A percentile compares a stretch with the other conserved stretches of the same genome.
Conservation (phyloP, 257 asterid species). For the Fraxinus pennsylvanica region DNA sequence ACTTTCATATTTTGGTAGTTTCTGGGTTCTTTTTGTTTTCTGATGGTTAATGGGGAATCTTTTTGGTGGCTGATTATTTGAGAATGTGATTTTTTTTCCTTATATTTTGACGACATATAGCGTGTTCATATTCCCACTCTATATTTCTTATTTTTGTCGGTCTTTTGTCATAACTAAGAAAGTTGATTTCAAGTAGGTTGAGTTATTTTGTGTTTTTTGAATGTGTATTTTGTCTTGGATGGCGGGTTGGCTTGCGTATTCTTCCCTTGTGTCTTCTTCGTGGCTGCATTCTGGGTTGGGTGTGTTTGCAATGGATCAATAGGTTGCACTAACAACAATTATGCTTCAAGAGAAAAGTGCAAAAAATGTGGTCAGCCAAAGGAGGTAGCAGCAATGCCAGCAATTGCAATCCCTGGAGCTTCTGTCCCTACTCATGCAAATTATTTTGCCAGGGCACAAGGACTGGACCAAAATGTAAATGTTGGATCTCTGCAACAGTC, state of each 20-base stretch:
- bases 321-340: conserved; percentile 99
- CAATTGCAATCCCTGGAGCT: conserved; percentile 78
- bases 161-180: conserved; percentile 27
- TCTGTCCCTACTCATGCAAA: conserved; percentile 77
- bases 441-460: conserved; percentile 83
- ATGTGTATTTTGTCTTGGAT: conserved; percentile 59
- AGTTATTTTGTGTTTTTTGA: conserved; percentile 57
- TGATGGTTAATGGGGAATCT: background rate
- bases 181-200: conserved; percentile 52
- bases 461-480: conserved; percentile 51
- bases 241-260: conserved; percentile 82
- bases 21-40: background rate
- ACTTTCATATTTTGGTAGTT: background rate
- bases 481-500: conserved; percentile 57
- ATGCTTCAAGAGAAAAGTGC: conserved; percentile 97
- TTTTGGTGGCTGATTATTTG: conserved; percentile 16
- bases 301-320: conserved; percentile 80
- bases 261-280: conserved; percentile 68
- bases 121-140: conserved; percentile 14
- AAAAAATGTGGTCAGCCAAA: conserved; percentile 96
- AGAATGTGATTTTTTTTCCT: background rate
- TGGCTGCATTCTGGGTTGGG: conserved; percentile 79
- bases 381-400: conserved; percentile 97
- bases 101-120: background rate
- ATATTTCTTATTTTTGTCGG: conserved; percentile 19